Conservation (phyloP, 2,329 filamentous ascomycete genomes). For the Zopfia rhizophila region DNA sequence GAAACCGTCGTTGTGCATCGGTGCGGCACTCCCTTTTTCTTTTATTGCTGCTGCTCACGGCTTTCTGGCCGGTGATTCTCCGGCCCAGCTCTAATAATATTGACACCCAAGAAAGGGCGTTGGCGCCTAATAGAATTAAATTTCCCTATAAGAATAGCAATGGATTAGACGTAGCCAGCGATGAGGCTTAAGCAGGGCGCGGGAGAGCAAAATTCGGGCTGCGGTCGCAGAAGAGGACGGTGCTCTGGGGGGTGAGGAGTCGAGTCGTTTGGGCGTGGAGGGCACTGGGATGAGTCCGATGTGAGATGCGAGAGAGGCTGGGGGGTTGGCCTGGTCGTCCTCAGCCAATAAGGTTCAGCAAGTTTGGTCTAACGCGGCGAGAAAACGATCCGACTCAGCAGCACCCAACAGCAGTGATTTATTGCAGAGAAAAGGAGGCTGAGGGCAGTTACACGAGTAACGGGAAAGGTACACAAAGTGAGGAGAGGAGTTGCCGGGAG, state of each 20-base stretch:
- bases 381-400: slow-evolving; percentile 8
- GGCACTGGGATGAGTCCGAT: slow-evolving; percentile 1
- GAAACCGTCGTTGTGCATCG: slow-evolving; percentile 4
- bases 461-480: not conserved
- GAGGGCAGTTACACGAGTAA: slow-evolving; percentile 7
- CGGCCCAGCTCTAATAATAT: slow-evolving; percentile 26
- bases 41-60: slow-evolving; percentile 3
- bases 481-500: slow-evolving; percentile 15
- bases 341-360: slow-evolving; percentile 6
- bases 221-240: too few relatives aligned
- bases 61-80: slow-evolving; percentile 5
- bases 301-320: slow-evolving; percentile 13
- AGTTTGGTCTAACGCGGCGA: not conserved
- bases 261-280: slow-evolving; percentile 3
- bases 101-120: slow-evolving; percentile 38
- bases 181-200: slow-evolving; percentile 35
- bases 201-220: slow-evolving; percentile 13
- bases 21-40: slow-evolving; percentile 4
- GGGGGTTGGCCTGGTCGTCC: not conserved
- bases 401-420: too few relatives aligned
- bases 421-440: too few relatives aligned
- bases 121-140: slow-evolving; percentile 18
- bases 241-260: slow-evolving; percentile 20
- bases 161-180: slow-evolving; percentile 5
- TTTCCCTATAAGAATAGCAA: slow-evolving; percentile 22